A percentile compares a stretch with the other conserved stretches of the same genome.
Evolutionary conservation across 176 grass and related monocot species (phyloP).

Genomic region (Zizania latifolia): DNA sequence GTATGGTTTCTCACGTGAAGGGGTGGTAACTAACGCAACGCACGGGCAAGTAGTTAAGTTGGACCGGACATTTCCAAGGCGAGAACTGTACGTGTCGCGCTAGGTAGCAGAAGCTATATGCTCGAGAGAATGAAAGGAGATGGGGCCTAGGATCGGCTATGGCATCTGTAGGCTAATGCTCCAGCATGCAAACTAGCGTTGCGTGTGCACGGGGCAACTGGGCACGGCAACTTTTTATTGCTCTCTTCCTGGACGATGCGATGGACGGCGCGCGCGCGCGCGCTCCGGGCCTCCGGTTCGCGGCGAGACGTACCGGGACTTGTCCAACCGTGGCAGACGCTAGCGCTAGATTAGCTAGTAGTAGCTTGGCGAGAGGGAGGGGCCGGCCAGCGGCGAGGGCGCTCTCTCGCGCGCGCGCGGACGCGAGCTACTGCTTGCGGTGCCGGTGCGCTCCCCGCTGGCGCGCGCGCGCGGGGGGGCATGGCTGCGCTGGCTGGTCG

Average conservation of each 20-base stretch:
- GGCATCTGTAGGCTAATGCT: conserved; percentile 17
- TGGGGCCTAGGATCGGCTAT: conserved; percentile 3
- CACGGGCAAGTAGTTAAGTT: conserved; percentile 4
- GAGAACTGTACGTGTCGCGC: not conserved
- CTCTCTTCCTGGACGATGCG: not conserved
- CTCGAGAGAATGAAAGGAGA: not conserved
- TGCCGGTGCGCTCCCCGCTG: no score
- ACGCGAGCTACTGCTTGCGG: no score
- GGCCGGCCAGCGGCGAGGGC: no score
- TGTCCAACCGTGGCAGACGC: not conserved
- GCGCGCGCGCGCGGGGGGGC: no score
- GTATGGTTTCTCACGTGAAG: no score
- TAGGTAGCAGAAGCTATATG: not conserved
- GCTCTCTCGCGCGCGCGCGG: no score
- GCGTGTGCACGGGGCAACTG: not conserved
- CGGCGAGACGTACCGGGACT: conserved; percentile 7
- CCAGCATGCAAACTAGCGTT: not conserved
- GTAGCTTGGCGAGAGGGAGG: not conserved
- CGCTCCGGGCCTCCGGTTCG: no score
- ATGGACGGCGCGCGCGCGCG: no score
- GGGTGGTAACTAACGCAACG: not conserved
- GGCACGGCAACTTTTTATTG: not conserved
- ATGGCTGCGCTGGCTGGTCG: no score
- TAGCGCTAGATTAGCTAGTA: not conserved
- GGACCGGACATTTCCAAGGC: conserved; percentile 16